Base-by-base conservation (phyloP, 1,284 basidiomycete genomes). In the Cryptococcus maquisensis region DNA sequence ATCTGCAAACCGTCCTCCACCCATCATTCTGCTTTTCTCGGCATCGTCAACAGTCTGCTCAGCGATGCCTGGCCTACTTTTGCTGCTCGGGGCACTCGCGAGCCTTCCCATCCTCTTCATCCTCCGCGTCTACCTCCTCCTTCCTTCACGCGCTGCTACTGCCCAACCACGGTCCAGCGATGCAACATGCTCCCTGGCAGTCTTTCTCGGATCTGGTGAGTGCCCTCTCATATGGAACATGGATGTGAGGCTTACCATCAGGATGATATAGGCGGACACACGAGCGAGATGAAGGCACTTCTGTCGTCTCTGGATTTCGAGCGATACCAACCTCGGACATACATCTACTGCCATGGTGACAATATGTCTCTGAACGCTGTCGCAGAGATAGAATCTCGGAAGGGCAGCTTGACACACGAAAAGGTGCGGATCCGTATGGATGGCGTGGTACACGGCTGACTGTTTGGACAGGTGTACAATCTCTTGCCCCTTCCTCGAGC, bases 291-390 rank as follows among this genome's bases (percentile, higher is more conserved):
- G 57, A 75, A 95, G 49, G 79, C 82, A 26, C 80, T 98, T 18
- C 63, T 90, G n/a, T 85, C 85, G 2, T 78, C 85, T 5, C 76
- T 98, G 39, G 86, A 95, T 68, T 86, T 86, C 54, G 67, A 79
- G 16, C 84, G 87, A 45, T 98, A 95, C 74, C 78, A 78, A 1
- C 86, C 83, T 13, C 80, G 95, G 48, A 84, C 81, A 28, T 99
- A 98, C 70, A 81, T 97, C 53, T 78, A 91, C 64, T 87, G 88
- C 59, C 81, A 87, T 52, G 92, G 88, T 1, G 95, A 98, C 74
- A 67, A 72, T 23, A 81, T 98, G 60, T 67, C 65, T 9, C 49
- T 73, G 21, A 56, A 57, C 15, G 51, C 55, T 5, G 58, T 74
- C n/a, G 52, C 54, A 12, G 79, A 80, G 13, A 73, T 95, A 47